Base-by-base conservation (phyloP, 140 eudicot species). In the Flaveria floridana region DNA sequence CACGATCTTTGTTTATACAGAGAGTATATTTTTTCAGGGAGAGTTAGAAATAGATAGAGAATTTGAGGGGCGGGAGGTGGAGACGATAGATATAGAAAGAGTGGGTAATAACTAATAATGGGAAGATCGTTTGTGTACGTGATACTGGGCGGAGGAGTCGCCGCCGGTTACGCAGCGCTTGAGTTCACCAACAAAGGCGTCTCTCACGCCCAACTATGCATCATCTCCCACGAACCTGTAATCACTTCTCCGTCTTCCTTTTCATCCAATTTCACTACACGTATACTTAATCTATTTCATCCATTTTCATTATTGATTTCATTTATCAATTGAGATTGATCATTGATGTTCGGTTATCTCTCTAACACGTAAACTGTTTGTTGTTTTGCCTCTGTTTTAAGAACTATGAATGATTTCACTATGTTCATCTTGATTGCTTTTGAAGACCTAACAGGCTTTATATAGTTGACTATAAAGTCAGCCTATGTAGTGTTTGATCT, bases 131-230 rank as follows among this genome's bases (percentile, higher is more conserved):
- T 89, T 57, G 88, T 87, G 78, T 93, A 89, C 76, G 97, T 88
- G 64, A 90, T 93, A 70, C 80, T 93, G 19, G 98, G 98, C 5
- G 98, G 98, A 51, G 98, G 98, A 7, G 98, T 93, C 0, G 93
- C 98, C 23, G 96, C 97, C 72, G 97, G 98, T 34, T 93, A 93
- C 28, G 98, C 98, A n/a, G 95, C 98, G 70, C 98, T 84, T 74
- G 98, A 93, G 85, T 93, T 93, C 87, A 83, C 91, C 47, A 86
- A 84, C 30, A 69, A 78, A 76, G 93, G 97, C 6, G 96, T 93
- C 30, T 85, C 91, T 56, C 80, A 76, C 51, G 98, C 96, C 19
- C 93, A 93, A 86, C 98, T 93, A 79, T 93, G 98, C 78, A 93
- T 93, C 85, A 93, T 93, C 78, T 89, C 98, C 71, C 87, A 93